phyloP scores from a whole-genome alignment of 441 rosid genomes.

The Arabidopsis hybrid region DNA sequence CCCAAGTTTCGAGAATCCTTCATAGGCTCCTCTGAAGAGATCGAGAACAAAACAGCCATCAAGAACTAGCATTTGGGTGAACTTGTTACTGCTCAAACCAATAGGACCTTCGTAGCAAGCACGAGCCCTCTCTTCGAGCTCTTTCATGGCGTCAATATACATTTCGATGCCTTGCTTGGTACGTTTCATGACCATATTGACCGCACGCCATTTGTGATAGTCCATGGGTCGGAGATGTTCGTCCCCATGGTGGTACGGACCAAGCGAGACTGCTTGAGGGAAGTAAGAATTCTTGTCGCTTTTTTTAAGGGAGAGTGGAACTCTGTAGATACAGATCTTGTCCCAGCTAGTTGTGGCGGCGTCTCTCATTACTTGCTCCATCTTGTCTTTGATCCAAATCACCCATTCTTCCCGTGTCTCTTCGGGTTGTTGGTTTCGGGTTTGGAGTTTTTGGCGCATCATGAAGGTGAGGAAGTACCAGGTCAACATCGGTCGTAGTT shows the following conservation, averaged over 20 bases:
- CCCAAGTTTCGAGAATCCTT: slow-evolving; percentile 65
- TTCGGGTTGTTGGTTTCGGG: slow-evolving; percentile 40
- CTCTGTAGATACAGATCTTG: slow-evolving; percentile 65
- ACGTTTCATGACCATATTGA: slow-evolving; percentile 67
- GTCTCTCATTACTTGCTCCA: slow-evolving; percentile 60
- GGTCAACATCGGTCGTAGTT: slow-evolving; percentile 46
- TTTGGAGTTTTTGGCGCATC: slow-evolving; percentile 72
- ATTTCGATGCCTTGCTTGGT: slow-evolving; percentile 52
- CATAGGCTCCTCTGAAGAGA: slow-evolving; percentile 68
- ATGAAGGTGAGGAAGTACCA: slow-evolving; percentile 89
- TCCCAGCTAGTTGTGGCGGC: slow-evolving; percentile 63
- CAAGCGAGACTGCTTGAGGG: slow-evolving; percentile 84
- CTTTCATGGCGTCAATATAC: slow-evolving; percentile 66
- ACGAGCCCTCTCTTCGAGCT: slow-evolving; percentile 69
- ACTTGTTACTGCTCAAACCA: slow-evolving; percentile 60
- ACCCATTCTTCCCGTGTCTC: slow-evolving; percentile 65
- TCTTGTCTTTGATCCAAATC: slow-evolving; percentile 61
- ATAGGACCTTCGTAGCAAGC: slow-evolving; percentile 71
- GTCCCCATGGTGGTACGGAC: slow-evolving; percentile 82
- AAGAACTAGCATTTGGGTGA: slow-evolving; percentile 80
- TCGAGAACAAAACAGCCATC: slow-evolving; percentile 85
- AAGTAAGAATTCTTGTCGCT: slow-evolving; percentile 72
- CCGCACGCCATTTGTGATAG: slow-evolving; percentile 81
- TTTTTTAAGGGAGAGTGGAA: slow-evolving; percentile 74
- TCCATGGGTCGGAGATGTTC: slow-evolving; percentile 75